These are phyloP conservation scores for Ustilaginoidea virens DNA, from an alignment of 2,329 filamentous ascomycete species.

Conservation along the genomic window DNA sequence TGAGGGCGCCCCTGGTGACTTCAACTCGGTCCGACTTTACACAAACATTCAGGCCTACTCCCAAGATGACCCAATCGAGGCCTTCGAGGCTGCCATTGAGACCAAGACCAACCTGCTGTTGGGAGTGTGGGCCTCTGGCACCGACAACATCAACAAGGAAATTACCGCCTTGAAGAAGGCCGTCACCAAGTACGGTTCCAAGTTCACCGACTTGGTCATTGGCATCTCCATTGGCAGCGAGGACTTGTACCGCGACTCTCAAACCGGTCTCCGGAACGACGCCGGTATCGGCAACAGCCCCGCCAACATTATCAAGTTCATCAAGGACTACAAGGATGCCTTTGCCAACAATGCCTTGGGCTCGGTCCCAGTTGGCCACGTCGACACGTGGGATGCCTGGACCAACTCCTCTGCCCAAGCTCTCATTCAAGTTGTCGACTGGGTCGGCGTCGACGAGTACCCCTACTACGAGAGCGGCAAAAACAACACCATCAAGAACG, in stretches of 20 bases:
- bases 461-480: constrained; percentile 48
- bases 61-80: constrained; percentile 63
- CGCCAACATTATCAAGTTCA: constrained; percentile 45
- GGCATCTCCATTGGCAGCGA: constrained; percentile 52
- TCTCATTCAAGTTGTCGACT: constrained; percentile 48
- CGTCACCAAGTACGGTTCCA: constrained; percentile 33
- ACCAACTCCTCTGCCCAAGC: constrained; percentile 40
- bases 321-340: constrained; percentile 44
- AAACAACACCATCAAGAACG: constrained; percentile 39
- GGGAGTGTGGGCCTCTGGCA: constrained; percentile 46
- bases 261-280: constrained; percentile 46
- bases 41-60: constrained; percentile 51
- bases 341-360: constrained; percentile 31
- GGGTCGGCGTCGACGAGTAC: constrained; percentile 49
- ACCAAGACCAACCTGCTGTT: constrained; percentile 47
- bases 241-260: constrained; percentile 48
- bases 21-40: constrained; percentile 48
- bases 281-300: constrained; percentile 45
- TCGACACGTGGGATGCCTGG: constrained; percentile 54
- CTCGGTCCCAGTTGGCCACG: constrained; percentile 43
- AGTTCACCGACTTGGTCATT: constrained; percentile 41
- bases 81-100: constrained; percentile 55
- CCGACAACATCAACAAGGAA: constrained; percentile 40
- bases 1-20: constrained; percentile 30
- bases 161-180: constrained; percentile 43